Base-by-base conservation (phyloP, 805 yeast genomes). In the Candida alai region DNA sequence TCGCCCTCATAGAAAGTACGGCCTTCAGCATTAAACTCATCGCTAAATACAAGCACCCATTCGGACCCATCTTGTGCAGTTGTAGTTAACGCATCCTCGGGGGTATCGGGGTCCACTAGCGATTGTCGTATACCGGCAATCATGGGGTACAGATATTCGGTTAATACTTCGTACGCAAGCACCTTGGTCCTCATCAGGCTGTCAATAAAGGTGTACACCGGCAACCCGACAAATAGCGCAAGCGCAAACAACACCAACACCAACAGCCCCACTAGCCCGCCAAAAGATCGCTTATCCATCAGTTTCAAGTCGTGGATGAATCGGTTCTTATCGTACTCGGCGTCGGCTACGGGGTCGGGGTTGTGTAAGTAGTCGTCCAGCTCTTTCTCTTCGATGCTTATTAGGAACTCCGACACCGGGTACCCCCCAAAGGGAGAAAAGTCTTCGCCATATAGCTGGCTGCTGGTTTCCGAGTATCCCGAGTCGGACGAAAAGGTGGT, bases 391-490 rank as follows among this genome's bases (percentile, higher is more conserved):
- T 90, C 96, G 43, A 90, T 78, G 47, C 75, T 80, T 38, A 90
- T 65, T 1, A 97, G 97, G 64, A 90, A 90, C 3, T 86, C 78
- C 12, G 87, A 72, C 6, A 95, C 94, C 1, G 98, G 97, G 58
- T 85, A 90, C 11, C 97, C 97, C 32, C 97, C 98, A 63, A 90
- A 90, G 2, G 97, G 98, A 30, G 84, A 77, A 45, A 80, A 79
- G 50, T 83, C 93, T 19, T 16, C 19, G 4, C 22, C 16, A 14
- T 59, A 13, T 12, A 14, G 28, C n/a, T n/a, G n/a, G n/a, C n/a
- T n/a, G n/a, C n/a, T n/a, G n/a, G n/a, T n/a, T n/a, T n/a, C n/a
- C n/a, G n/a, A n/a, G n/a, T n/a, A n/a, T n/a, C n/a, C n/a, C n/a
- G n/a, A n/a, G n/a, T n/a, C n/a, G n/a, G n/a, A n/a, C n/a, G n/a